phyloP scores from a whole-genome alignment of 257 asterid genomes.

The Jaltomata sinuosa region DNA sequence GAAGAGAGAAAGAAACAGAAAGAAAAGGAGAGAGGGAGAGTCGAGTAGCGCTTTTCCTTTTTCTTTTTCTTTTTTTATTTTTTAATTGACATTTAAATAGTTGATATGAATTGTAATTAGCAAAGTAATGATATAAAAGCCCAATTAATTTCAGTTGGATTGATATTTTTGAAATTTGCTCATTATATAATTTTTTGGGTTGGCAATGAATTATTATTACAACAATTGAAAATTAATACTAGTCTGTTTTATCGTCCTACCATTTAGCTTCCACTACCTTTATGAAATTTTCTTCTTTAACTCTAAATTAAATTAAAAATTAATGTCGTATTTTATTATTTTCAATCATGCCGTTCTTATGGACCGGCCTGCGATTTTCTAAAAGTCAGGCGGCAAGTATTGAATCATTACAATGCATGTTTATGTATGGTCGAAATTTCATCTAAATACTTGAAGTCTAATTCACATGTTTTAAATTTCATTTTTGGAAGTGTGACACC shows the following conservation, averaged over 20 bases:
- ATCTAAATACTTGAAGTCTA: not conserved
- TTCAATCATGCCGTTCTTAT: not conserved
- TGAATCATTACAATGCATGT: not conserved
- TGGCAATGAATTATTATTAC: not conserved
- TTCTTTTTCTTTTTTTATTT: too few relatives aligned
- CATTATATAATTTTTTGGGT: not conserved
- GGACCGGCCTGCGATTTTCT: not conserved
- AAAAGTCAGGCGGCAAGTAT: not conserved
- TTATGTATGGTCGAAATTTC: not conserved
- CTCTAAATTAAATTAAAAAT: not conserved
- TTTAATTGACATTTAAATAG: too few relatives aligned
- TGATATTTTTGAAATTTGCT: too few relatives aligned
- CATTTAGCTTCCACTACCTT: not conserved
- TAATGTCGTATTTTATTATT: not conserved
- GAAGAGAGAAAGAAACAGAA: too few relatives aligned
- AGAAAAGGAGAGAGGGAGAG: too few relatives aligned
- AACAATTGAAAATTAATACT: not conserved
- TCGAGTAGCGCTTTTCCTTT: too few relatives aligned
- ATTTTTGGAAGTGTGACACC: not conserved
- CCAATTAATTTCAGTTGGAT: too few relatives aligned
- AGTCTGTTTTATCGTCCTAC: not conserved
- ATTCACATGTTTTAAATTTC: not conserved
- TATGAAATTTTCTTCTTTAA: not conserved
- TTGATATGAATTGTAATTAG: too few relatives aligned
- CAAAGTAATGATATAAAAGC: too few relatives aligned